Evolutionary conservation across 345 rosid genomes (phyloP).

Genomic region (Conringia planisiliqua): DNA sequence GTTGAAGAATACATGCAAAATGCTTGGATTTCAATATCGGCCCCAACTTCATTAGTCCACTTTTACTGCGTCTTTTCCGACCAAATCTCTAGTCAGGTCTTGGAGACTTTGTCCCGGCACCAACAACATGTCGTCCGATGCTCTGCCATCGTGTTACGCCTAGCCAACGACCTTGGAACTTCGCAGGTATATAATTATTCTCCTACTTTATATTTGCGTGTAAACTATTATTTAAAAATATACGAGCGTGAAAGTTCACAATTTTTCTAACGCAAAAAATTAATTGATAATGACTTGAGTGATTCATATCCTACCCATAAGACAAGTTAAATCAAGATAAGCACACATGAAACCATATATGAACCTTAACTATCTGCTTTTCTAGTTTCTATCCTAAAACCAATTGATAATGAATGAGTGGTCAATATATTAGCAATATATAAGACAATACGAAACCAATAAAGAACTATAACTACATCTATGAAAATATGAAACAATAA

Average conservation of each 20-base stretch:
- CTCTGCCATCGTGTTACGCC: constrained; percentile 27
- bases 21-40: neutral
- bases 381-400: neutral
- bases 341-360: no score
- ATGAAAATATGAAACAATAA: no score
- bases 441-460: neutral
- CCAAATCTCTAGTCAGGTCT: constrained; percentile 8
- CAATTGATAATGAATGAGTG: neutral
- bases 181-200: constrained; percentile 12
- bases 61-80: constrained; percentile 3
- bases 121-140: constrained; percentile 1
- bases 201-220: neutral
- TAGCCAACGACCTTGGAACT: constrained; percentile 37
- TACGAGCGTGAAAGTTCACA: neutral
- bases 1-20: neutral
- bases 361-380: no score
- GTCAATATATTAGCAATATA: neutral
- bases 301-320: no score
- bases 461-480: no score
- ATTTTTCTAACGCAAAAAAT: no score
- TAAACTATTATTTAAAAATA: no score
- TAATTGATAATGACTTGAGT: no score
- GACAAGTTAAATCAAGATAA: no score
- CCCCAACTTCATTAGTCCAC: neutral
- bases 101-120: neutral